Base-by-base conservation (phyloP, 2,329 filamentous ascomycete species). In the Blastomyces emzantsi region DNA sequence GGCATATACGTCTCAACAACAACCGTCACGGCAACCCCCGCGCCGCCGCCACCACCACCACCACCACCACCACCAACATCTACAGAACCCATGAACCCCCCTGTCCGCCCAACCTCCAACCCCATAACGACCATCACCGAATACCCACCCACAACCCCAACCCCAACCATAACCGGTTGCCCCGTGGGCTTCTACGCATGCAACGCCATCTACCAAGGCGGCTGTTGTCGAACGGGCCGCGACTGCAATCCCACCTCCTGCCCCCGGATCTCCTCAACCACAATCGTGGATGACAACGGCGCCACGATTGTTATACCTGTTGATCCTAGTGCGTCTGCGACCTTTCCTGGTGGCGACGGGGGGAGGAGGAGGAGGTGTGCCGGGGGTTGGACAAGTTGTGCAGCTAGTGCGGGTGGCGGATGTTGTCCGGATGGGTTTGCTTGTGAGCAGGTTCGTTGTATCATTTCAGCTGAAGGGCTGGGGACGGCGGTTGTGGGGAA, bases 151-250 rank as follows among this genome's bases (percentile, higher is more conserved):
- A 74, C 79, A 15, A 72, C 79, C 0, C 66, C 70, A 58, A 72
- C 68, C 4, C 66, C 70, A 58, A 72, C 68, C 4, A 68, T 71
- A 19, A 75, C 74, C 9, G 71, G 82, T 69, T 97, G 93, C 70
- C 93, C 93, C 0, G 92, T 88, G 0, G 92, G 92, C 2, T 97
- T 92, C 80, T 97, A 97, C 75, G 88, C 90, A 60, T 97, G 93
- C 75, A 85, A 87, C 2, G 93, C 93, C 1, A 86, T 87, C 65
- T 90, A 92, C 64, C 79, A 83, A 1, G 91, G 90, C 17, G 91
- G 91, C 25, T 97, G 93, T 78, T 97, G 93, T 77, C 89, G 89
- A 64, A 92, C 90, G 0, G 92, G 91, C 1, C 85, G 92, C 25
- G 84, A 96, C 76, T 97, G 93, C 76, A 85, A 88, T 65, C 88